These are phyloP conservation scores for Ustilago hordei DNA, from an alignment of 1,284 basidiomycete genomes.

Conservation along the genomic window DNA sequence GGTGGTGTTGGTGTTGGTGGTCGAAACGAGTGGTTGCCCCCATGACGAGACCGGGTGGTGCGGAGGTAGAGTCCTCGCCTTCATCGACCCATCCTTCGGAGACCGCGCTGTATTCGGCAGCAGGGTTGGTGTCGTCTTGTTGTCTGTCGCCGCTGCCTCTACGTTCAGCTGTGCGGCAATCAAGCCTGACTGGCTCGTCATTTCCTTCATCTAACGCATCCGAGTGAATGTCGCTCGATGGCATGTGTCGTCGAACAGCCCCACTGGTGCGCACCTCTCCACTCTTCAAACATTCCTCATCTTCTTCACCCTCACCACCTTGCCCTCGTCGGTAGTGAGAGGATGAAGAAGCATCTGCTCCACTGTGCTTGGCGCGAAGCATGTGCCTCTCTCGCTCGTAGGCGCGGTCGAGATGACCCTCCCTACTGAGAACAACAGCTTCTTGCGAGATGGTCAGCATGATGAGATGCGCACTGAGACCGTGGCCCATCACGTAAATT, in stretches of 20 bases:
- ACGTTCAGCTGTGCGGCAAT: not conserved
- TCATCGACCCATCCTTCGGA: conserved; percentile 59
- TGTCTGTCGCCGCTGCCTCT: conserved; percentile 1
- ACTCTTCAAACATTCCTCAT: conserved; percentile 51
- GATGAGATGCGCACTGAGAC: conserved; percentile 69
- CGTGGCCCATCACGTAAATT: conserved; percentile 70
- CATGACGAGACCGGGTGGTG: conserved; percentile 47
- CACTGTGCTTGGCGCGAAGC: conserved; percentile 15
- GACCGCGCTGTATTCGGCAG: not conserved
- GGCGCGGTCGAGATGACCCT: conserved; percentile 46
- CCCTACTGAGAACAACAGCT: conserved; percentile 67
- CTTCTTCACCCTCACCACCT: conserved; percentile 22
- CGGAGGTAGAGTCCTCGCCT: conserved; percentile 6
- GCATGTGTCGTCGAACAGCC: not conserved
- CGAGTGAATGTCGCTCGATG: conserved; percentile 3
- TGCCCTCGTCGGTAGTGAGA: not conserved
- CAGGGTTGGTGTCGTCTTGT: not conserved
- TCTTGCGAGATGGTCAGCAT: conserved; percentile 70
- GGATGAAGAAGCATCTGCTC: not conserved
- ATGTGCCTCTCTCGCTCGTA: conserved; percentile 42
- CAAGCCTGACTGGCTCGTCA: conserved; percentile 24
- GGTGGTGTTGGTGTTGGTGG: not conserved
- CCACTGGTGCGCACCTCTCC: conserved; percentile 38
- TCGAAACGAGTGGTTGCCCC: conserved; percentile 33
- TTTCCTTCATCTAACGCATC: conserved; percentile 37